Percentiles rank a stretch among this genome's conserved stretches.
Evolutionary conservation across 1,284 basidiomycete species (phyloP).

Genomic region (Ceratobasidium sp.): DNA sequence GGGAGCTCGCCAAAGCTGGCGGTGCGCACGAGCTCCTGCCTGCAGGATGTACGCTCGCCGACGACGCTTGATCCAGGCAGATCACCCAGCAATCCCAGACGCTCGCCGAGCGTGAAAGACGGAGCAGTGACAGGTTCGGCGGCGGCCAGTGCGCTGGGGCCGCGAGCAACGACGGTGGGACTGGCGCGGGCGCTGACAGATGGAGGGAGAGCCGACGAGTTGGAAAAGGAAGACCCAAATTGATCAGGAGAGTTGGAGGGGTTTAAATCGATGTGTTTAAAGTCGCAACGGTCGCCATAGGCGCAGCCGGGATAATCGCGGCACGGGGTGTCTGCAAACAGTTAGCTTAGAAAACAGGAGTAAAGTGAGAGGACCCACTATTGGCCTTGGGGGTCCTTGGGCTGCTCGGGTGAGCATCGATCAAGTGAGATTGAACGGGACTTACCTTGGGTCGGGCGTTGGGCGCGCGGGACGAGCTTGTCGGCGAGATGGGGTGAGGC

Average conservation of each 20-base stretch:
- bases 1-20: slow-evolving; percentile 40
- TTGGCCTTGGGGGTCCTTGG: slow-evolving; percentile 18
- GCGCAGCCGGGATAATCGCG: slow-evolving; percentile 42
- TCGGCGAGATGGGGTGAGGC: slow-evolving; percentile 60
- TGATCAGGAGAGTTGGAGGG: slow-evolving; percentile 22
- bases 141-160: slow-evolving; percentile 22
- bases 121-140: slow-evolving; percentile 17
- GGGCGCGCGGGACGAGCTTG: slow-evolving; percentile 67
- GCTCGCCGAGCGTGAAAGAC: slow-evolving; percentile 19
- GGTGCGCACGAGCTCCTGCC: slow-evolving; percentile 33
- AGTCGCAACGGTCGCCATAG: slow-evolving; percentile 44
- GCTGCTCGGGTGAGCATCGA: slow-evolving; percentile 18
- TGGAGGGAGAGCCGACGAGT: slow-evolving; percentile 32
- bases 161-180: slow-evolving; percentile 20
- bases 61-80: slow-evolving; percentile 33
- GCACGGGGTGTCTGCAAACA: slow-evolving; percentile 29
- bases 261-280: slow-evolving; percentile 36
- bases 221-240: slow-evolving; percentile 37
- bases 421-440: slow-evolving; percentile 10
- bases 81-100: slow-evolving; percentile 35
- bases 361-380: neutral
- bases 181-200: slow-evolving; percentile 38
- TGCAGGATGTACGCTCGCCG: slow-evolving; percentile 16
- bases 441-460: slow-evolving; percentile 63
- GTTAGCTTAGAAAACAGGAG: neutral